phyloP scores from a whole-genome alignment of 176 grass and related monocot genomes.

The Saccharum spontaneum region DNA sequence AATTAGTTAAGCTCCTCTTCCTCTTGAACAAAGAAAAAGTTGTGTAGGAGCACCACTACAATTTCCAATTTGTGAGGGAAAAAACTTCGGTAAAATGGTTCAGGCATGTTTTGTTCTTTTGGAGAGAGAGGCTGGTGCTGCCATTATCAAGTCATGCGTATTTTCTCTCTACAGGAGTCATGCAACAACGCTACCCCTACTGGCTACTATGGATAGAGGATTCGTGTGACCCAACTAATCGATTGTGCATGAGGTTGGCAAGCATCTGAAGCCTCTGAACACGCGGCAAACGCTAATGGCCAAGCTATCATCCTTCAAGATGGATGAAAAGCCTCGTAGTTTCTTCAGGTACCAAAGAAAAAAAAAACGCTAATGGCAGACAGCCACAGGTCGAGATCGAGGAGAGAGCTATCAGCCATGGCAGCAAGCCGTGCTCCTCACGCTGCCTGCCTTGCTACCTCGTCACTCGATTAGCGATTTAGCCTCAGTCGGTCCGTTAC shows the following conservation, averaged over 20 bases:
- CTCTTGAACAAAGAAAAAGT: neutral
- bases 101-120: neutral
- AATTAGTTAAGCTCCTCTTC: neutral
- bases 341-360: neutral
- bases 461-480: conserved; percentile 11
- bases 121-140: neutral
- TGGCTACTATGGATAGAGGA: conserved; percentile 5
- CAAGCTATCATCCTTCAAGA: neutral
- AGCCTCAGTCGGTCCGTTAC: conserved; percentile 29
- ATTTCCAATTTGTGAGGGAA: neutral
- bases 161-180: neutral
- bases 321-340: neutral
- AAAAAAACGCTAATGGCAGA: neutral
- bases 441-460: conserved; percentile 8
- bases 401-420: neutral
- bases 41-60: neutral
- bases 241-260: conserved; percentile 31
- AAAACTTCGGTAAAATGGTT: neutral
- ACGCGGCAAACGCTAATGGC: neutral
- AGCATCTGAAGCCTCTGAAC: neutral
- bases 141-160: conserved; percentile 9
- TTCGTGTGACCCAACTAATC: conserved; percentile 48
- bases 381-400: neutral
- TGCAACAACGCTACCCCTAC: neutral
- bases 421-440: conserved; percentile 23